Evolutionary conservation across 371 early-diverging fungal genomes (phyloP), one percentile per base, ranked within the genome.

Genomic region (Batkoa obscura): DNA sequence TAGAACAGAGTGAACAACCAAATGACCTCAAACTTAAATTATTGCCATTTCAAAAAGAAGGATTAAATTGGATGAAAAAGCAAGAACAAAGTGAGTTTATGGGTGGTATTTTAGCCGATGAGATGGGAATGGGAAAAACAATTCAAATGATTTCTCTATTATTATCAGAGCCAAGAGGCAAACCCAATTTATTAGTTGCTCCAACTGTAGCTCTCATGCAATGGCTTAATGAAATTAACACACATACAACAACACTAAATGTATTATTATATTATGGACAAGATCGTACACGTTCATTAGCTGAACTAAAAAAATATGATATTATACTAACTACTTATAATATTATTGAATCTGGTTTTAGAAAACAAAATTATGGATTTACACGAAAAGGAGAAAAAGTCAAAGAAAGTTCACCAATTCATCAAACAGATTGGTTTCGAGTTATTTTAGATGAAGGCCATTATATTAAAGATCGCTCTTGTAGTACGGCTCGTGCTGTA

Each of bases 51-150:
- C 95, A 94, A 65, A 74, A 71, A 36, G 83, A 84, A 64, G 91
- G 93, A 37, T 70, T 90, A 39, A 72, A 71, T 39, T 91, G 90
- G 91, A 79, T 90, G 83, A 39, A 67, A 1, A 64, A 72, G 46
- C 90, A 90, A 58, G 91, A 91, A 59, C 59, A 67, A 17, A 57
- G 65, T 0, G 60, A 66, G 15, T 75, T 78, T 66, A 63, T 63
- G 58, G 41, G 43, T 1, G 55, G 45, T 12, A n/a, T 68, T 17
- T 10, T 64, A 39, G 74, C 77, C 64, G 91, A 91, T 71, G 93
- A 93, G 60, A 95, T 95, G 94, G 94, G 98, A 3, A 90, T 98
- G 91, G 98, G 99, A 12, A 99, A 99, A 68, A 98, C 99, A 0
- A 85, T 99, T 49, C 97, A 96, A 65, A 86, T 88, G 33, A 92